These are phyloP conservation scores for Hypoxylon sp. DNA, from an alignment of 2,329 filamentous ascomycete genomes.

Conservation along the genomic window DNA sequence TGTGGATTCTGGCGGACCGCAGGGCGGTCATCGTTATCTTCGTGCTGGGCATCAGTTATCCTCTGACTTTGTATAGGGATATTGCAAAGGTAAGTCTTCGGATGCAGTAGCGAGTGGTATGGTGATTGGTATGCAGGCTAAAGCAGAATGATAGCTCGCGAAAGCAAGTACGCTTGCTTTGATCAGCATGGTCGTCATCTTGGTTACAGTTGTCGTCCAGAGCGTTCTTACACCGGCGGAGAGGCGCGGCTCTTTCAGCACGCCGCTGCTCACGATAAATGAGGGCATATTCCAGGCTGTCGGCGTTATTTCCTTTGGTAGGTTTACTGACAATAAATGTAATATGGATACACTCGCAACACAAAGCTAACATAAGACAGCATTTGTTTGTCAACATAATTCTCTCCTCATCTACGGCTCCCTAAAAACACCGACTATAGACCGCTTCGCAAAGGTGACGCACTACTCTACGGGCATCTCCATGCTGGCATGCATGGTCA, in stretches of 20 bases:
- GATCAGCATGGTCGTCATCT: slow-evolving; percentile 90
- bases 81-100: slow-evolving; percentile 83
- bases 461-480: slow-evolving; percentile 93
- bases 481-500: slow-evolving; percentile 86
- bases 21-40: slow-evolving; percentile 88
- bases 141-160: slow-evolving; percentile 69
- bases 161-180: slow-evolving; percentile 95
- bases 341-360: neutral
- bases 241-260: slow-evolving; percentile 74
- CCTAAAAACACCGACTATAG: slow-evolving; percentile 89
- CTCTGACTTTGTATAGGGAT: slow-evolving; percentile 91
- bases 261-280: slow-evolving; percentile 79
- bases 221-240: slow-evolving; percentile 77
- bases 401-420: slow-evolving; percentile 97
- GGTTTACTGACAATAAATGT: slow-evolving; percentile 37
- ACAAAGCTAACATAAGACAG: slow-evolving; percentile 52
- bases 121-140: slow-evolving; percentile 12
- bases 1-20: slow-evolving; percentile 84
- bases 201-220: slow-evolving; percentile 87
- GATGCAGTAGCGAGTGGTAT: too few relatives aligned
- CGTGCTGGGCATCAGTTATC: slow-evolving; percentile 85
- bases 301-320: slow-evolving; percentile 97
- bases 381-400: slow-evolving; percentile 86
- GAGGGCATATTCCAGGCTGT: slow-evolving; percentile 93
- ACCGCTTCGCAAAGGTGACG: slow-evolving; percentile 91